Evolutionary conservation across 768 basidiomycete genomes (phyloP).

Genomic region (Thelephora ganbajun): DNA sequence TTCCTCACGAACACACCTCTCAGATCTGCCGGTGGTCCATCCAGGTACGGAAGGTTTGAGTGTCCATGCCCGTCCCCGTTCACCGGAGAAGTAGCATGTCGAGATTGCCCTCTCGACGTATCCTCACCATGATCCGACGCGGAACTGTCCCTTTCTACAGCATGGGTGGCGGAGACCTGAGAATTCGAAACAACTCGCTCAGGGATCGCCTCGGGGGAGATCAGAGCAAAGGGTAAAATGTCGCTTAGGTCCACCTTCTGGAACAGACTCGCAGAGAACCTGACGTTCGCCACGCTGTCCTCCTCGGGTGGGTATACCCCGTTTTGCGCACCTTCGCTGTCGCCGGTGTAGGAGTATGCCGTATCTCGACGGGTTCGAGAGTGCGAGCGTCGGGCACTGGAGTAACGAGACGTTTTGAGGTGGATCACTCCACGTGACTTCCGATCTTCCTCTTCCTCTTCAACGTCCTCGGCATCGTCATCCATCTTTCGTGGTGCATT

Average conservation of each 20-base stretch:
- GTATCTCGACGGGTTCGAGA: slow-evolving; percentile 65
- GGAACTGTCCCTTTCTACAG: slow-evolving; percentile 18
- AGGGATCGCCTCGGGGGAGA: slow-evolving; percentile 50
- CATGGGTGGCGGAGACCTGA: slow-evolving; percentile 16
- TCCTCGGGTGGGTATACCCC: slow-evolving; percentile 23
- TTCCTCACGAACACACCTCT: slow-evolving; percentile 64
- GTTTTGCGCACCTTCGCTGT: background rate
- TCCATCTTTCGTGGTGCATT: slow-evolving; percentile 5
- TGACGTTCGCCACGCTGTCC: slow-evolving; percentile 62
- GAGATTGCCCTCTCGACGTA: too few species aligned
- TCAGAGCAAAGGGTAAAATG: slow-evolving; percentile 67
- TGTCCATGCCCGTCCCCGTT: background rate
- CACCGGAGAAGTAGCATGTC: slow-evolving; percentile 15
- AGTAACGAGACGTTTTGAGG: slow-evolving; percentile 39
- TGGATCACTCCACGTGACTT: slow-evolving; percentile 66
- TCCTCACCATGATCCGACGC: slow-evolving; percentile 29
- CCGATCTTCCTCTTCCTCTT: slow-evolving; percentile 37
- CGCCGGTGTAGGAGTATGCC: slow-evolving; percentile 12
- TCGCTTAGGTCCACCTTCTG: slow-evolving; percentile 42
- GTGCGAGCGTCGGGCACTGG: slow-evolving; percentile 19
- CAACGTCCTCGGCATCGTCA: slow-evolving; percentile 22
- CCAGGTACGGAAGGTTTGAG: slow-evolving; percentile 20
- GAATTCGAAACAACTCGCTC: slow-evolving; percentile 19
- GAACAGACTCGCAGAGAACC: slow-evolving; percentile 61
- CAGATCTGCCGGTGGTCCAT: slow-evolving; percentile 51